A percentile compares a stretch with the other conserved stretches of the same genome.
Evolutionary conservation across 148 eudicot genomes (phyloP).

Genomic region (Pouteria glomerata): DNA sequence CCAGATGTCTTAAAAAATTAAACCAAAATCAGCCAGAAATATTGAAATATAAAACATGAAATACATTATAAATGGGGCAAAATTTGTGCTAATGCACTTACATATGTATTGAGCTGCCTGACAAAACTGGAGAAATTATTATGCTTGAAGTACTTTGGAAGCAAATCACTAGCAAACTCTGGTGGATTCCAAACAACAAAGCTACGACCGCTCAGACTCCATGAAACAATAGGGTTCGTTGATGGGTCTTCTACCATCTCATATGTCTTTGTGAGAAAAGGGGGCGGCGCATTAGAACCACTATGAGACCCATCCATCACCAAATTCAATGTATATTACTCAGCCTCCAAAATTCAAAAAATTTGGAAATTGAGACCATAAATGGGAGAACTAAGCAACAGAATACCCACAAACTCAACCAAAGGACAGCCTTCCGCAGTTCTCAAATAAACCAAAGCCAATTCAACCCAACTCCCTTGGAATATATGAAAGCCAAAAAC

Average conservation of each 20-base stretch:
- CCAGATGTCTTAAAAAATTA: neutral
- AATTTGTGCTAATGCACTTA: constrained; percentile 19
- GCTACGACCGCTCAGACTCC: constrained; percentile 45
- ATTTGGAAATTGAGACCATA: neutral
- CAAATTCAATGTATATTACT: neutral
- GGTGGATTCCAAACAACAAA: constrained; percentile 54
- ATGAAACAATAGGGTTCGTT: constrained; percentile 36
- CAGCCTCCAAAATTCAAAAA: neutral
- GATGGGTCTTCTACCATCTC: constrained; percentile 48
- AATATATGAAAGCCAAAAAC: no score
- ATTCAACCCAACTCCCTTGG: neutral
- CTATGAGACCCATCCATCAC: constrained; percentile 38
- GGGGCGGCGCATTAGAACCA: constrained; percentile 37
- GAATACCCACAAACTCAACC: constrained; percentile 8
- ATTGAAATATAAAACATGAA: neutral
- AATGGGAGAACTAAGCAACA: neutral
- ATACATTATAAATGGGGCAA: neutral
- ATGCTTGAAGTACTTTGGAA: constrained; percentile 53
- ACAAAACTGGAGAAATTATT: constrained; percentile 53
- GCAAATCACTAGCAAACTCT: constrained; percentile 42
- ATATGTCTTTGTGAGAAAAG: constrained; percentile 42
- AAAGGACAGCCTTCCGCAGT: neutral
- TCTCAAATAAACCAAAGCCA: neutral
- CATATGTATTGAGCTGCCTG: constrained; percentile 56
- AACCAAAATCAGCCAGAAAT: neutral